Percentiles rank a stretch among this genome's conserved stretches.
Evolutionary conservation across 140 eudicot genomes (phyloP).

Genomic region (Ambrosia hybrid): DNA sequence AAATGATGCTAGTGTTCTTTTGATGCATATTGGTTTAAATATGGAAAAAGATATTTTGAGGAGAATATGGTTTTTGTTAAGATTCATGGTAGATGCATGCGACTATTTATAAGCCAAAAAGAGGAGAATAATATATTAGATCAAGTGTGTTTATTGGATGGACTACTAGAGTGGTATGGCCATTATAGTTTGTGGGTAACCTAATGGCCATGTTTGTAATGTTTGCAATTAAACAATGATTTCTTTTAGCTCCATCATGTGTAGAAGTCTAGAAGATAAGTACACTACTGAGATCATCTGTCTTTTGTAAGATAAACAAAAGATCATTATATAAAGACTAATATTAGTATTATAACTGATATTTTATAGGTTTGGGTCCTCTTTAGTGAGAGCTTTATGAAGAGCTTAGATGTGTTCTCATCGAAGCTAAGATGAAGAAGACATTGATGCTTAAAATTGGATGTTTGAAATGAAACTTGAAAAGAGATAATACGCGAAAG

Average conservation of each 20-base stretch:
- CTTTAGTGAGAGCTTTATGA: too few relatives aligned
- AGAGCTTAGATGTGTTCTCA: not conserved
- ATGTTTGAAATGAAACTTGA: too few relatives aligned
- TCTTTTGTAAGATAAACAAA: conserved; percentile 22
- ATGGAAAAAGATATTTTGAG: conserved; percentile 8
- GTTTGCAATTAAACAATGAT: conserved; percentile 28
- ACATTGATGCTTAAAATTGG: too few relatives aligned
- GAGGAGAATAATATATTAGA: not conserved
- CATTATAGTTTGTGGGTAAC: conserved; percentile 47
- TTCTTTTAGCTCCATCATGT: conserved; percentile 30
- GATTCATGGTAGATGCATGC: conserved; percentile 22
- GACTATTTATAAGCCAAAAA: conserved; percentile 43
- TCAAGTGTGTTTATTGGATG: conserved; percentile 35
- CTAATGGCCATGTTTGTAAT: conserved; percentile 53
- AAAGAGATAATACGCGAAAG: not conserved
- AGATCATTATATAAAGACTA: too few relatives aligned
- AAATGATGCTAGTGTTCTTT: conserved; percentile 23
- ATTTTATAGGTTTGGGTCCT: too few relatives aligned
- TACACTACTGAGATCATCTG: conserved; percentile 31
- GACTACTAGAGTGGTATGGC: conserved; percentile 45
- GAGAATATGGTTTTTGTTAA: conserved; percentile 14
- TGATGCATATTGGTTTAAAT: conserved; percentile 39
- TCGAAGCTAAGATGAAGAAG: too few relatives aligned
- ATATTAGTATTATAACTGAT: too few relatives aligned
- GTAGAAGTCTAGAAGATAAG: conserved; percentile 33